Base-by-base conservation (phyloP, 306 rosid genomes). In the Cucurbita maxima region DNA sequence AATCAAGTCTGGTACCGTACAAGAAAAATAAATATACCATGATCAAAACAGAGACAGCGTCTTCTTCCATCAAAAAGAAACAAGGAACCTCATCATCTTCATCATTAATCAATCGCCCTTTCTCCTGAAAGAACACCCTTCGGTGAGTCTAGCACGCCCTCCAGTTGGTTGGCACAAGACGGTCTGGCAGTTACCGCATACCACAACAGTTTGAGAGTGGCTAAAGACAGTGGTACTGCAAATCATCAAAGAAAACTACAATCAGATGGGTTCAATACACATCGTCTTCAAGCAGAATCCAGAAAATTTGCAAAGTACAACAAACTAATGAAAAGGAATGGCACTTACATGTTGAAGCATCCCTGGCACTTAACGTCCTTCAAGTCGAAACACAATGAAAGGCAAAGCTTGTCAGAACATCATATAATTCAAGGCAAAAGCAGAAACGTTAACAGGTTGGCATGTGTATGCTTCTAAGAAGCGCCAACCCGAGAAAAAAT, bases 351-450 rank as follows among this genome's bases (percentile, higher is more conserved):
- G 76, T 79, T 86, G 78, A 86, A 86, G 79, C 87, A 86, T 8
- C 87, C 89, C 54, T 86, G 85, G 80, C 85, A 86, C 63, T 86
- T 83, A 0, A 81, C 89, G 34, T 86, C 89, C 89, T 86, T 4
- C 34, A 41, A 1, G 0, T 6, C 44, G 8, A 16, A 15, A 67
- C 16, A 20, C 51, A 20, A 67, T 64, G 10, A 43, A 5, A 19
- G 18, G 4, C 0, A 18, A 64, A 2, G 11, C 30, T 64, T 67
- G 19, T 67, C 18, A 41, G 18, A 67, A 44, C 13, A 67, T 20
- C 14, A 67, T 12, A 67, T 10, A 66, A 44, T 19, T 44, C 18
- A 44, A 67, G 40, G 5, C 19, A 19, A 44, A 11, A 44, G 14
- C 0, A 4, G 12, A 38, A 2, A 10, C 3, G 10, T 19, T 5